Conservation (phyloP, 2,329 filamentous ascomycete species). For the Samsoniella hepiali region DNA sequence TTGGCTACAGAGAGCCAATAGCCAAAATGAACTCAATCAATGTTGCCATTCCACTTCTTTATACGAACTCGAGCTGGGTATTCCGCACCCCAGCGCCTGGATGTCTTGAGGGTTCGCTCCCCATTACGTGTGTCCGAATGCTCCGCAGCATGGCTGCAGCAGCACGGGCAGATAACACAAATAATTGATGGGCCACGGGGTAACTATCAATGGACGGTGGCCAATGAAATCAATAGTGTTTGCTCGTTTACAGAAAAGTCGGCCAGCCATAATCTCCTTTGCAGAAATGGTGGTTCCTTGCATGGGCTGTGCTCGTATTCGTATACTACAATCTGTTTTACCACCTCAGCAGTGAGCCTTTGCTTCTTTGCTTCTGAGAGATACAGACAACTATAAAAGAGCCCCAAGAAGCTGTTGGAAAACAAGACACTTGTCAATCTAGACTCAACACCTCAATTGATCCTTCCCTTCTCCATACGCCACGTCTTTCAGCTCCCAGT, state of each 20-base stretch:
- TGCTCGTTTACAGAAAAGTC: neutral
- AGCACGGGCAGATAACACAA: neutral
- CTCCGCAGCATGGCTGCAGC: neutral
- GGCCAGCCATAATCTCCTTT: neutral
- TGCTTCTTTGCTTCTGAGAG: neutral
- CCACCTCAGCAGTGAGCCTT: too few species aligned
- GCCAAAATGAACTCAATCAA: neutral
- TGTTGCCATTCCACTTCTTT: too few species aligned
- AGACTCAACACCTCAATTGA: neutral
- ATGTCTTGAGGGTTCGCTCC: neutral
- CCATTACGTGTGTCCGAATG: neutral
- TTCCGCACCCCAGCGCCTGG: neutral
- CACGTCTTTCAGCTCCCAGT: neutral
- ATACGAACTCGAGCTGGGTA: neutral
- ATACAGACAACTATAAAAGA: neutral
- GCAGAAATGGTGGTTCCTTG: neutral
- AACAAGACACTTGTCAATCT: neutral
- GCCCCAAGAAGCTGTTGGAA: neutral
- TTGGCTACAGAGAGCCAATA: neutral
- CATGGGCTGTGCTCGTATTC: slow-evolving; percentile 5
- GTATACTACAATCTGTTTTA: slow-evolving; percentile 4
- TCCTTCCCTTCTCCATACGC: neutral
- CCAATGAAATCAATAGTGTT: neutral
- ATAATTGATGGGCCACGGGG: neutral
- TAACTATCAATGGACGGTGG: neutral